Conservation (phyloP, 2,329 filamentous ascomycete species). For the Talaromyces sp. region DNA sequence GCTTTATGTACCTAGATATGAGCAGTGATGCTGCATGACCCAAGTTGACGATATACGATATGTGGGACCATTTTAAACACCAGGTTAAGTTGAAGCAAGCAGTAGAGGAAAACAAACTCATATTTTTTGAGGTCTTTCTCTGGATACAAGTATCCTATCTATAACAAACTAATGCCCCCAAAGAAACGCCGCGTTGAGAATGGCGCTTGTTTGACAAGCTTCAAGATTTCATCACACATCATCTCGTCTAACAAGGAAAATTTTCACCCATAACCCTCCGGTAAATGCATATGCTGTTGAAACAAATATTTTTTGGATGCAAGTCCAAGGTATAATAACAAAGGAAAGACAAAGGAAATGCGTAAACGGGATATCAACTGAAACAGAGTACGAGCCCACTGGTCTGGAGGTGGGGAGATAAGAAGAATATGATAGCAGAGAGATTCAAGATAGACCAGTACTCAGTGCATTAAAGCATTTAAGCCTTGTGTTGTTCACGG, state of each 20-base stretch:
- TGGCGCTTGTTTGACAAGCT: slow-evolving; percentile 19
- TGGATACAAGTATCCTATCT: neutral
- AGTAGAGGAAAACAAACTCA: slow-evolving; percentile 1
- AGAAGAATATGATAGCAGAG: slow-evolving; percentile 19
- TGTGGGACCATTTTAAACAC: neutral
- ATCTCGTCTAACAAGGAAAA: slow-evolving; percentile 16
- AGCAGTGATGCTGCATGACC: neutral
- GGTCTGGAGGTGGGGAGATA: slow-evolving; percentile 12
- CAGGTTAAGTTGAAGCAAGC: neutral
- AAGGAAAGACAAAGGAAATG: slow-evolving; percentile 17
- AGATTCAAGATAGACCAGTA: neutral
- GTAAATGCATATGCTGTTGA: slow-evolving; percentile 20
- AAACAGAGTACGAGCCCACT: neutral
- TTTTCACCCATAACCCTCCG: slow-evolving; percentile 11
- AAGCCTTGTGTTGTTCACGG: slow-evolving; percentile 74
- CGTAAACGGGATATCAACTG: slow-evolving; percentile 16
- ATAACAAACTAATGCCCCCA: slow-evolving; percentile 12
- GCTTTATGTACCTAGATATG: neutral
- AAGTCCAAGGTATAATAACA: slow-evolving; percentile 4
- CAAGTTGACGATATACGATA: neutral
- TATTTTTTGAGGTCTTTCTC: slow-evolving; percentile 6
- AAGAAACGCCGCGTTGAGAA: slow-evolving; percentile 23
- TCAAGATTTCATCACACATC: slow-evolving; percentile 17
- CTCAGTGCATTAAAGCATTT: slow-evolving; percentile 43
- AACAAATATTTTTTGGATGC: slow-evolving; percentile 12